A percentile compares a stretch with the other conserved stretches of the same genome.
These are phyloP conservation scores for Termitomyces sp. DNA, from an alignment of 1,284 basidiomycete genomes.

Conservation along the genomic window DNA sequence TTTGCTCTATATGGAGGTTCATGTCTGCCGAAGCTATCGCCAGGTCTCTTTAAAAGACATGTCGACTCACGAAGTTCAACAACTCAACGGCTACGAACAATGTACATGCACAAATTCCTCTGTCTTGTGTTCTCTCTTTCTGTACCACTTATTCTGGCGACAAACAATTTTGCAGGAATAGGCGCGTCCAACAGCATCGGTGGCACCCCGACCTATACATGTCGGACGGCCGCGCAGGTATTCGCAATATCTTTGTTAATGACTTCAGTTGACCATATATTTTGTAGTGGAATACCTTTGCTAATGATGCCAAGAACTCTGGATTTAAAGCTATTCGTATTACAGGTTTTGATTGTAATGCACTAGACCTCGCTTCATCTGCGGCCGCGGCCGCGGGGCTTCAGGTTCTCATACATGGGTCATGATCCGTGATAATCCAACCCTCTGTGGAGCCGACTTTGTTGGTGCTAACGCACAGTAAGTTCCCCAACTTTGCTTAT, in stretches of 20 bases:
- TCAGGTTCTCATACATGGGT: conserved; percentile 34
- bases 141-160: conserved; percentile 7
- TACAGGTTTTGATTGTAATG: conserved; percentile 33
- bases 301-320: conserved; percentile 23
- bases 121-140: conserved; percentile 4
- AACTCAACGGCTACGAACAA: background rate
- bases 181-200: conserved; percentile 31
- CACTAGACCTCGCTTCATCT: conserved; percentile 29
- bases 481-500: conserved; percentile 2
- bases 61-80: background rate
- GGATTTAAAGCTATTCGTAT: conserved; percentile 33
- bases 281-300: conserved; percentile 31
- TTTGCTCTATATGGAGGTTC: background rate
- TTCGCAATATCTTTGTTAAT: background rate
- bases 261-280: background rate
- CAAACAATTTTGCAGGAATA: conserved; percentile 28
- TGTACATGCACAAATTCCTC: conserved; percentile 1
- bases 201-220: conserved; percentile 24
- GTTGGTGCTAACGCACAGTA: conserved; percentile 36
- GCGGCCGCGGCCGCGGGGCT: conserved; percentile 29
- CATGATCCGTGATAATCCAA: conserved; percentile 26
- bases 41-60: background rate
- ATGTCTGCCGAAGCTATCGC: background rate
- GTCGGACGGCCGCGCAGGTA: conserved; percentile 33
- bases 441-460: conserved; percentile 33